A percentile compares a stretch with the other conserved stretches of the same genome.
These are phyloP conservation scores for Jimgerdemannia lactiflua DNA, from an alignment of 192 early-diverging fungal species.

Conservation along the genomic window DNA sequence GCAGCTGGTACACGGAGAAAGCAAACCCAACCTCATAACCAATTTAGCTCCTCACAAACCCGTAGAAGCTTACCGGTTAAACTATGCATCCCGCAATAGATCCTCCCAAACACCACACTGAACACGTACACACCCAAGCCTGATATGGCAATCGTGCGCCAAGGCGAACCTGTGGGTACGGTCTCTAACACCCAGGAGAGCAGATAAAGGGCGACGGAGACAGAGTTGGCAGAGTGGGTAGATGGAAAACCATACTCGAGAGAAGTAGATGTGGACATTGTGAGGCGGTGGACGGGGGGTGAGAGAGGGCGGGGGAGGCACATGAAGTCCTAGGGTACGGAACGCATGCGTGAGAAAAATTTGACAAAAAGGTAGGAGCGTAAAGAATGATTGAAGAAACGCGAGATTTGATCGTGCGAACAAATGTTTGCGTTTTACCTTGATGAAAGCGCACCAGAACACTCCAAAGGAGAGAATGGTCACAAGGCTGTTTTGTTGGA, in stretches of 20 bases:
- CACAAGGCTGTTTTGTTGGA: constrained; percentile 3
- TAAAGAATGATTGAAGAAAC: not conserved
- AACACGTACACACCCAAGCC: constrained; percentile 47
- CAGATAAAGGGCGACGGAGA: constrained; percentile 65
- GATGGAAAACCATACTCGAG: constrained; percentile 93
- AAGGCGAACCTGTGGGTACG: constrained; percentile 36
- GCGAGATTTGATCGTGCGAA: too few relatives aligned
- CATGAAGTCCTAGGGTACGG: constrained; percentile 66
- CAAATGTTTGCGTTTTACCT: constrained; percentile 30
- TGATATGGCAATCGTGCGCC: constrained; percentile 33
- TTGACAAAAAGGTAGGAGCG: not conserved
- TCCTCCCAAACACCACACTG: constrained; percentile 67
- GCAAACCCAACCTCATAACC: too few relatives aligned
- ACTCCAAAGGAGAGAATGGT: constrained; percentile 49
- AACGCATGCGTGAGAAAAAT: not conserved
- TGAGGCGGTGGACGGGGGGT: constrained; percentile 73
- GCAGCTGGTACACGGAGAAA: too few relatives aligned
- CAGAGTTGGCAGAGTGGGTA: constrained; percentile 82
- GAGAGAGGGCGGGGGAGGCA: constrained; percentile 82
- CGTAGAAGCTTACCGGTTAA: constrained; percentile 40
- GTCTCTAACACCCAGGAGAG: constrained; percentile 46
- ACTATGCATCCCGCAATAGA: constrained; percentile 90
- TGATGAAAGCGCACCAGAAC: constrained; percentile 57
- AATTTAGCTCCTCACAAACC: not conserved
- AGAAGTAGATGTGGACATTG: constrained; percentile 60